Conservation (phyloP, 768 basidiomycete species). For the Pleurotus ostreatus region DNA sequence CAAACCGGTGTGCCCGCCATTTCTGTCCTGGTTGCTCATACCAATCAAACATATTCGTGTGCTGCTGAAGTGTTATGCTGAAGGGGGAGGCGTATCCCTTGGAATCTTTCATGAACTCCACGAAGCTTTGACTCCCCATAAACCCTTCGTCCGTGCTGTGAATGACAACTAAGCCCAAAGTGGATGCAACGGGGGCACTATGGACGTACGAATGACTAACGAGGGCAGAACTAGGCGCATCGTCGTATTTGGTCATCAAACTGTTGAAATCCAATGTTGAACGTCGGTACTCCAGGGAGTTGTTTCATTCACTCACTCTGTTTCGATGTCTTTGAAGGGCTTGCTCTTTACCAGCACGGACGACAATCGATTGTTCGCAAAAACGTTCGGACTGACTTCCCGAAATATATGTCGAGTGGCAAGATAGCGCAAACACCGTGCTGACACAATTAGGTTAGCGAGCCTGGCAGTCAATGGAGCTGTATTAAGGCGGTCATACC, state of each 20-base stretch:
- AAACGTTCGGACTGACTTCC: conserved; percentile 33
- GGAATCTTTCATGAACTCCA: conserved; percentile 14
- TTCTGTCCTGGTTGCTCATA: conserved; percentile 18
- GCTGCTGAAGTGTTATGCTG: conserved; percentile 9
- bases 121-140: conserved; percentile 17
- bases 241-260: conserved; percentile 60
- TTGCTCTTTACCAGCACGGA: conserved; percentile 30
- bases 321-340: conserved; percentile 19
- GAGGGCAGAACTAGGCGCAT: conserved; percentile 64
- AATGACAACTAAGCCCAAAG: background rate
- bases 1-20: conserved; percentile 20
- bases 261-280: conserved; percentile 23
- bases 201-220: conserved; percentile 60
- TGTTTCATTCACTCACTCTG: conserved; percentile 17
- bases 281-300: background rate
- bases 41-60: conserved; percentile 22
- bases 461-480: background rate
- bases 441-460: conserved; percentile 14
- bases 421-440: conserved; percentile 32
- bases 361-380: conserved; percentile 34
- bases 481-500: conserved; percentile 17
- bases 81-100: background rate
- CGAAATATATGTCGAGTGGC: conserved; percentile 33
- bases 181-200: background rate
- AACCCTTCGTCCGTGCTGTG: conserved; percentile 69